Percentiles rank a stretch among this genome's conserved stretches.
These are phyloP conservation scores for Pseudonectria buxi DNA, from an alignment of 2,329 filamentous ascomycete genomes.

Conservation along the genomic window DNA sequence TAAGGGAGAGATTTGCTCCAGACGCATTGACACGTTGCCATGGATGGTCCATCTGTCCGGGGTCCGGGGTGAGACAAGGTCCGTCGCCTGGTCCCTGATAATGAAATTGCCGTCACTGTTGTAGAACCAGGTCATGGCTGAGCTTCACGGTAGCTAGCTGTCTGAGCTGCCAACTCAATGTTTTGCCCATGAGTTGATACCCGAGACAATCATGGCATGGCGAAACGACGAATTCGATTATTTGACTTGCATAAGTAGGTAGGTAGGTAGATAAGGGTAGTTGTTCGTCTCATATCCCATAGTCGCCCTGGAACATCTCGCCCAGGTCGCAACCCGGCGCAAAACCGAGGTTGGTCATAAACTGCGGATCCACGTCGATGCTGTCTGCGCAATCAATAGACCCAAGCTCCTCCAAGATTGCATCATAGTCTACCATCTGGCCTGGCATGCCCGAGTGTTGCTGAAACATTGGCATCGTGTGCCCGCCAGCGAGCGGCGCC, in stretches of 20 bases:
- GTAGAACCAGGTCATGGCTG: no score
- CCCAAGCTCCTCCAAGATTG: conserved; percentile 45
- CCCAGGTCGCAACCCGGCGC: conserved; percentile 54
- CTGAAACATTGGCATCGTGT: conserved; percentile 15
- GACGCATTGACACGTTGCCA: no score
- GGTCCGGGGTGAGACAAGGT: no score
- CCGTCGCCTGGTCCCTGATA: no score
- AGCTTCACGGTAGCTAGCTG: no score
- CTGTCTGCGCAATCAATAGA: conserved; percentile 43
- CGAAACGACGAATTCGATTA: conserved; percentile 7
- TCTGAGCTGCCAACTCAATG: no score
- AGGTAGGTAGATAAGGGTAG: no score
- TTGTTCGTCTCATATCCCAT: conserved; percentile 24
- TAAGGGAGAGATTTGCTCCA: background rate
- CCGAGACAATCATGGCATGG: conserved; percentile 3
- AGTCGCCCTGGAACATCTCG: conserved; percentile 41
- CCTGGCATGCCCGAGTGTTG: conserved; percentile 11
- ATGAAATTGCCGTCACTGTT: no score
- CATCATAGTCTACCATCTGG: conserved; percentile 40
- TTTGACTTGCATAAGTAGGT: no score
- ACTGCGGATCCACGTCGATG: conserved; percentile 51
- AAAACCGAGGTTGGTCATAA: conserved; percentile 62
- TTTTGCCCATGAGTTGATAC: conserved; percentile 1
- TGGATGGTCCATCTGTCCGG: no score
- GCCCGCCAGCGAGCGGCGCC: conserved; percentile 13